Evolutionary conservation across 371 early-diverging fungal species (phyloP).

Genomic region (Mortierella polycephala): DNA sequence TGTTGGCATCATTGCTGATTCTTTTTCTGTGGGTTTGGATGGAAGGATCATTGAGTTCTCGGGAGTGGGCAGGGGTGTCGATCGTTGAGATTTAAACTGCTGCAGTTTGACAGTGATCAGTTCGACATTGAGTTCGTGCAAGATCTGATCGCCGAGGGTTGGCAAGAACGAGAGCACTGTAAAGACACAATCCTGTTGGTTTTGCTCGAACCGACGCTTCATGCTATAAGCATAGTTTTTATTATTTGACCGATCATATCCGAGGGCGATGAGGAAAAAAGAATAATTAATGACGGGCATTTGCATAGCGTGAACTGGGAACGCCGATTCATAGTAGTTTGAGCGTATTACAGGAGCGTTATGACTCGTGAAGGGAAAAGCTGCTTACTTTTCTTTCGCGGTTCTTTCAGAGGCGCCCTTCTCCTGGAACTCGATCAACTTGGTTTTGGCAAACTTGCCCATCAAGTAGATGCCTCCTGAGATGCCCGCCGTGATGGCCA

Average conservation of each 20-base stretch:
- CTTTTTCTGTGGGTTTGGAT: conserved; percentile 28
- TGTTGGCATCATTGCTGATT: conserved; percentile 6
- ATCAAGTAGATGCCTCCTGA: conserved; percentile 79
- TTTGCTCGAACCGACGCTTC: conserved; percentile 91
- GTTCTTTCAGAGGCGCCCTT: conserved; percentile 67
- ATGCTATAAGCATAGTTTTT: conserved; percentile 59
- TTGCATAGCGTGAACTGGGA: no score
- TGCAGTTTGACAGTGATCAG: conserved; percentile 74
- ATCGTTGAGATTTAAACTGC: conserved; percentile 51
- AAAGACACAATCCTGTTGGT: conserved; percentile 90
- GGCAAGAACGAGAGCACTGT: conserved; percentile 84
- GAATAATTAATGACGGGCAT: neutral
- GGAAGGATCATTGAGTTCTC: conserved; percentile 50
- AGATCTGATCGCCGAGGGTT: conserved; percentile 79
- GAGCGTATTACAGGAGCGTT: neutral
- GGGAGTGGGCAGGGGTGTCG: conserved; percentile 40
- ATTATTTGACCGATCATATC: neutral
- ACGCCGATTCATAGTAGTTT: neutral
- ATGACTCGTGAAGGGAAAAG: neutral
- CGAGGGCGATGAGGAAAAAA: neutral
- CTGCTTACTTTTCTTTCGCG: conserved; percentile 81
- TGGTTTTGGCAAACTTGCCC: conserved; percentile 77
- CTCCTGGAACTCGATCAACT: conserved; percentile 78
- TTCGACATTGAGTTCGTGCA: conserved; percentile 84
- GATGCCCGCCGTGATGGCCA: conserved; percentile 73